phyloP scores from a whole-genome alignment of 331 rosid species.

The Dryas integrifolia region DNA sequence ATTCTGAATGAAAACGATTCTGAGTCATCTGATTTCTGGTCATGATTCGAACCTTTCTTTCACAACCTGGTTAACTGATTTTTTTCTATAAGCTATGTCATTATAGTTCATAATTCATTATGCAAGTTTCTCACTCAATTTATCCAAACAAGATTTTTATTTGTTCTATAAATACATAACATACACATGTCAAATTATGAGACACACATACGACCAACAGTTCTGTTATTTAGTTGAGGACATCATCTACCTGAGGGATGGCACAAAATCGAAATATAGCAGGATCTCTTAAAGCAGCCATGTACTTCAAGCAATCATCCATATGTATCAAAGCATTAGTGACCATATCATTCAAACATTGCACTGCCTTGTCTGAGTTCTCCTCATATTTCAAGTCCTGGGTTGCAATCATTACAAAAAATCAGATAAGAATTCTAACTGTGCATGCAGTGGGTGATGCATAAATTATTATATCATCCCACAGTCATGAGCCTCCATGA shows the following conservation, averaged over 20 bases:
- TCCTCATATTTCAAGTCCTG: conserved; percentile 82
- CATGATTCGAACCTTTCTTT: no score
- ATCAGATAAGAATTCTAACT: conserved; percentile 4
- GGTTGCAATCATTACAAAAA: conserved; percentile 3
- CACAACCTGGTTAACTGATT: no score
- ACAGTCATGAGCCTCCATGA: neutral
- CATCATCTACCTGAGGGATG: conserved; percentile 80
- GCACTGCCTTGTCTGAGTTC: conserved; percentile 80
- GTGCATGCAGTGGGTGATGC: neutral
- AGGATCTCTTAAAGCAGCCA: conserved; percentile 60
- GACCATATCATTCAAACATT: conserved; percentile 93
- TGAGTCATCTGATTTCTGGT: no score
- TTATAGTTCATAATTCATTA: neutral
- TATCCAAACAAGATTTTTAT: neutral
- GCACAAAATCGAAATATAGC: conserved; percentile 89
- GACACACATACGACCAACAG: neutral
- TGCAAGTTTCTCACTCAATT: neutral
- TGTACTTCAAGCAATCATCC: conserved; percentile 76
- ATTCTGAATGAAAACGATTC: no score
- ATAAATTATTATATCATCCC: neutral
- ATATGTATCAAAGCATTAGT: conserved; percentile 74
- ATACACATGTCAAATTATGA: neutral
- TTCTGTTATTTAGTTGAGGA: conserved; percentile 8
- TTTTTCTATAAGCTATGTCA: no score
- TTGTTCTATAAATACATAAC: neutral